Percentiles rank a stretch among this genome's conserved stretches.
Evolutionary conservation across 768 basidiomycete genomes (phyloP).

Genomic region (Auricularia sp.): DNA sequence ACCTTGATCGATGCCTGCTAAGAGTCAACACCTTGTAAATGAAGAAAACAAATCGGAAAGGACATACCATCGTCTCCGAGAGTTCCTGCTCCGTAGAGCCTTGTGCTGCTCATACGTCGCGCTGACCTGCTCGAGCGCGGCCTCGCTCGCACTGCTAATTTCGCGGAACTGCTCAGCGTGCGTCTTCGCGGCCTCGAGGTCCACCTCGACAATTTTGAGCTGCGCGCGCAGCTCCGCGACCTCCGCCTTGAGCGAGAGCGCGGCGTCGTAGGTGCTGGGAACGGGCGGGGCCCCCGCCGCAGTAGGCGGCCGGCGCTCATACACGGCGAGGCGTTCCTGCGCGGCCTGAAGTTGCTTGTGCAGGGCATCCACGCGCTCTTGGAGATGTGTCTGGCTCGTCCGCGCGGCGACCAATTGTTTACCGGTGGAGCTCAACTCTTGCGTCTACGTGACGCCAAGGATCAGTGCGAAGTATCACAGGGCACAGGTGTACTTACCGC

Average conservation of each 20-base stretch:
- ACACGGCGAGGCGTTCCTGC: conserved; percentile 78
- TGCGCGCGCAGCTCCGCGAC: conserved; percentile 59
- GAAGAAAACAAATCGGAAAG: too few relatives aligned
- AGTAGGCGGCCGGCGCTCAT: conserved; percentile 51
- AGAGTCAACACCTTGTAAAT: too few relatives aligned
- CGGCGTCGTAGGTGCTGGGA: conserved; percentile 32
- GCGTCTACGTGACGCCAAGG: conserved; percentile 36
- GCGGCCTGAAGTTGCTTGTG: conserved; percentile 57
- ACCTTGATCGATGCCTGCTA: not conserved
- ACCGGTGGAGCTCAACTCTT: conserved; percentile 57
- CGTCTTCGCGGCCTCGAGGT: conserved; percentile 55
- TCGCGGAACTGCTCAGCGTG: conserved; percentile 81
- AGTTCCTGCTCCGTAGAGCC: conserved; percentile 57
- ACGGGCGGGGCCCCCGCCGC: conserved; percentile 17
- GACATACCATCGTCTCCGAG: conserved; percentile 58
- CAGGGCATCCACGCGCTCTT: conserved; percentile 60
- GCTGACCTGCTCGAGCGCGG: conserved; percentile 59
- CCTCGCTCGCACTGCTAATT: conserved; percentile 75
- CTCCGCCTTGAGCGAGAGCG: conserved; percentile 57
- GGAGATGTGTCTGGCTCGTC: conserved; percentile 68
- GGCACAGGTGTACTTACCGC: conserved; percentile 36
- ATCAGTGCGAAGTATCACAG: too few relatives aligned
- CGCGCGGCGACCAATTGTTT: conserved; percentile 62
- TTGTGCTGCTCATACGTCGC: conserved; percentile 74
- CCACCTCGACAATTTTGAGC: conserved; percentile 68